Conservation (phyloP, 345 rosid species). For the Syzygium oleosum region DNA sequence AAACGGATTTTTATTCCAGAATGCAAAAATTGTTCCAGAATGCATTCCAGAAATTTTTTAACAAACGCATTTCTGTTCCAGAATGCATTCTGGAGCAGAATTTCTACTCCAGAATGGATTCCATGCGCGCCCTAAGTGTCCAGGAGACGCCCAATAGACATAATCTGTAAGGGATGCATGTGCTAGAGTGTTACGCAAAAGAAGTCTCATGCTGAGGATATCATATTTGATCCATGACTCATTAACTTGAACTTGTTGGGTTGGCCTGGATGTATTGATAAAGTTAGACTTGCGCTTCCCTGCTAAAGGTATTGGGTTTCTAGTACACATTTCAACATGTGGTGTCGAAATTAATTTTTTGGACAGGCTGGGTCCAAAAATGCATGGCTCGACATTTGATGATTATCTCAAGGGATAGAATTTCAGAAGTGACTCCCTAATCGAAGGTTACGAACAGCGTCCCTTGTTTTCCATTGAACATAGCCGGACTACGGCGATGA, state of each 20-base stretch:
- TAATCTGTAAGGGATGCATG: neutral
- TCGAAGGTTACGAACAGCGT: rapidly evolving
- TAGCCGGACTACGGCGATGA: rapidly evolving
- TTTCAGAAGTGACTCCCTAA: neutral
- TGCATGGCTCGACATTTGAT: neutral
- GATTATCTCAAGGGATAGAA: neutral
- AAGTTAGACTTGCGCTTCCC: neutral
- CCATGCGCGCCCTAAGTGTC: too few relatives aligned
- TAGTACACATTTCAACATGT: rapidly evolving
- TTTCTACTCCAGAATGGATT: too few relatives aligned
- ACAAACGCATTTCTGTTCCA: too few relatives aligned
- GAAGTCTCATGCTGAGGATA: neutral
- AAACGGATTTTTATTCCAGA: too few relatives aligned
- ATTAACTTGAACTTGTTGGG: neutral
- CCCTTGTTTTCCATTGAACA: neutral
- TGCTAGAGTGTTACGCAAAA: neutral
- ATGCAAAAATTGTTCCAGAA: too few relatives aligned
- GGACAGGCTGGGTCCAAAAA: neutral
- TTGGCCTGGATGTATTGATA: rapidly evolving
- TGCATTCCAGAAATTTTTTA: too few relatives aligned
- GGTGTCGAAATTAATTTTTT: neutral
- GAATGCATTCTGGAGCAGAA: too few relatives aligned
- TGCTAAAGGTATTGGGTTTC: neutral
- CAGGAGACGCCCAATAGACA: neutral
- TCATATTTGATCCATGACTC: too few relatives aligned